Base-by-base conservation (phyloP, 805 yeast species). In the Sugiyamaella lignohabitans region DNA sequence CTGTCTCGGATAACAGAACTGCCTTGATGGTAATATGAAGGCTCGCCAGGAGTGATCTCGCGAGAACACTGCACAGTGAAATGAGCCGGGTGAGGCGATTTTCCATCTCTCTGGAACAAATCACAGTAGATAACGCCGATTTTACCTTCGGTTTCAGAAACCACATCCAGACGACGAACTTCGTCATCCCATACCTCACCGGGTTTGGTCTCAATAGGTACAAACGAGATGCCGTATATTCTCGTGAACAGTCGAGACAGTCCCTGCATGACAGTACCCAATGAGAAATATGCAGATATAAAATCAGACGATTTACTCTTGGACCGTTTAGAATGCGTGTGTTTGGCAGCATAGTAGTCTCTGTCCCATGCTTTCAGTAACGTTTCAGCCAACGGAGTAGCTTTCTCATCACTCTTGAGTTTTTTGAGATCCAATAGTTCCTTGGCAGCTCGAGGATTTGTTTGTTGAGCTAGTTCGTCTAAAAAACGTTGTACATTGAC, bases 41-140 rank as follows among this genome's bases (percentile, higher is more conserved):
- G 43, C 41, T 59, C 63, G 44, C 55, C 47, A 1, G 58, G 57
- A 40, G 46, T 47, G 1, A 87, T 75, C 58, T 79, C 78, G 54
- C 98, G 75, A n/a, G 96, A 86, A 59, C 98, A 93, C 52, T 93
- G 87, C 5, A 93, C 86, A 0, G 98, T 93, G 66, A 87, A 93
- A 66, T 93, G 98, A 0, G 98, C 95, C 1, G 98, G 97, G 49
- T 83, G 80, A 1, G 87, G 80, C 1, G 84, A 78, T 63, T 85
- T 85, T 11, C 83, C 82, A 5, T 71, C 73, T 45, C 95, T 73
- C 53, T 84, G 82, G 70, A 91, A 86, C 44, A 93, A 71, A 62
- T 93, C 98, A 55, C 94, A 76, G 61, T 93, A 93, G 21, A 93
- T 78, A 42, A 83, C 77, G 1, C 98, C 98, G 37, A 85, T 73